phyloP scores from a whole-genome alignment of 345 rosid genomes.

The rapeseed (Brassica napus) region DNA sequence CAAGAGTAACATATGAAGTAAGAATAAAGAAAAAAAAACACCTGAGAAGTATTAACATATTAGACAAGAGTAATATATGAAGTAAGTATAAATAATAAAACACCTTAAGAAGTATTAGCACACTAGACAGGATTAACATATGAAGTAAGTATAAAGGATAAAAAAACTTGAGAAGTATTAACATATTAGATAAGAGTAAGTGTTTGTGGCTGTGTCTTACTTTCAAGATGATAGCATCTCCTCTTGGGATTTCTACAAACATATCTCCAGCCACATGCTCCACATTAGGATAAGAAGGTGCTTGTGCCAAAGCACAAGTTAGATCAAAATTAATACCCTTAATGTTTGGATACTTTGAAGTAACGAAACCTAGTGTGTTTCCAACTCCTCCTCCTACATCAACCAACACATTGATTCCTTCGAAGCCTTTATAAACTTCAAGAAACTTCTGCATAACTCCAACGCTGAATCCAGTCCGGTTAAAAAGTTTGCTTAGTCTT shows the following conservation, averaged over 20 bases:
- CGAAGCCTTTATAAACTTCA: conserved; percentile 29
- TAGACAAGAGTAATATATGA: neutral
- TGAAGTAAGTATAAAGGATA: too few relatives aligned
- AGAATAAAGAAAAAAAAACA: neutral
- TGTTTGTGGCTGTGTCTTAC: conserved; percentile 5
- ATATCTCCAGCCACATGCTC: conserved; percentile 48
- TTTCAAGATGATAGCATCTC: conserved; percentile 50
- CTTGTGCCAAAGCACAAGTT: conserved; percentile 34
- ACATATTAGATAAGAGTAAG: neutral
- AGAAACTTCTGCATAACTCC: conserved; percentile 15
- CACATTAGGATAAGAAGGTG: conserved; percentile 37
- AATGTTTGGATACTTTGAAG: conserved; percentile 29
- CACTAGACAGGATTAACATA: too few relatives aligned
- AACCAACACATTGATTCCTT: conserved; percentile 28
- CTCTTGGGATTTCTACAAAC: conserved; percentile 43
- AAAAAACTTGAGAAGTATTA: neutral
- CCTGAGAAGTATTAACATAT: neutral
- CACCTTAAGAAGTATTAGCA: too few relatives aligned
- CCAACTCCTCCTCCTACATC: conserved; percentile 41
- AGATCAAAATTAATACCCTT: conserved; percentile 39
- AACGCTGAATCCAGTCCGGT: conserved; percentile 24
- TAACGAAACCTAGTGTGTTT: conserved; percentile 18
- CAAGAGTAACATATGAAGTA: neutral
- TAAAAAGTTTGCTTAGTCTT: conserved; percentile 36
- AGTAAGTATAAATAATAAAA: neutral